Evolutionary conservation across 2,329 filamentous ascomycete genomes (phyloP), one percentile per base, ranked within the genome.

Genomic region (Cucurbitaria berberidis): DNA sequence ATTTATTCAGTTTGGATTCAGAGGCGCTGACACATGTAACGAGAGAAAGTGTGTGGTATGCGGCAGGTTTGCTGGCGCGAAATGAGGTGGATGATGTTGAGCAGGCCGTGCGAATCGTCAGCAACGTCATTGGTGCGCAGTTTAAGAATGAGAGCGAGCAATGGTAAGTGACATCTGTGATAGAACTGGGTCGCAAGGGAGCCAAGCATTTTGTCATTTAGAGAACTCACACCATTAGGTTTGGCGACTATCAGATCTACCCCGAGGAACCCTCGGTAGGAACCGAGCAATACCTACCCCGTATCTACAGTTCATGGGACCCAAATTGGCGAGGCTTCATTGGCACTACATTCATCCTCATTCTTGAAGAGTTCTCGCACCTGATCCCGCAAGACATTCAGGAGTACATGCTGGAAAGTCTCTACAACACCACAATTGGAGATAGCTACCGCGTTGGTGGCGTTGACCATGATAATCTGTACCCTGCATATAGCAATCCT

Each of bases 261-360:
- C 82, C 82, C 0, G 83, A 87, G 59, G 81, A 87, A 66, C 85
- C 85, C 0, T 79, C 78, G 2, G 80, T 87, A 4, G 84, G 84
- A 16, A 80, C 77, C 2, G 47, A 72, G 1, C 69, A 74, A 15
- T 87, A 87, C 56, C 76, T 78, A 1, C 68, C 77, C 0, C 64
- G 69, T 3, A 83, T 84, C 29, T 85, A 86, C 63, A 77, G 80
- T 49, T 79, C 80, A 0, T 87, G 83, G 82, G 85, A 87, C 59
- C 84, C 84, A 1, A 87, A 88, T 55, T 87, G 85, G 85, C 77
- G 85, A 44, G 85, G 84, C 0, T 87, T 88, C 51, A 77, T 87
- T 29, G 83, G 84, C 11, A 86, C 83, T 0, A 80, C 83, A 0
- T 77, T 87, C 13, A 80, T 87, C 22, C 73, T 87, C 35, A 81